Conservation (phyloP, 2,329 filamentous ascomycete genomes). For the Dactylellina leptospora region DNA sequence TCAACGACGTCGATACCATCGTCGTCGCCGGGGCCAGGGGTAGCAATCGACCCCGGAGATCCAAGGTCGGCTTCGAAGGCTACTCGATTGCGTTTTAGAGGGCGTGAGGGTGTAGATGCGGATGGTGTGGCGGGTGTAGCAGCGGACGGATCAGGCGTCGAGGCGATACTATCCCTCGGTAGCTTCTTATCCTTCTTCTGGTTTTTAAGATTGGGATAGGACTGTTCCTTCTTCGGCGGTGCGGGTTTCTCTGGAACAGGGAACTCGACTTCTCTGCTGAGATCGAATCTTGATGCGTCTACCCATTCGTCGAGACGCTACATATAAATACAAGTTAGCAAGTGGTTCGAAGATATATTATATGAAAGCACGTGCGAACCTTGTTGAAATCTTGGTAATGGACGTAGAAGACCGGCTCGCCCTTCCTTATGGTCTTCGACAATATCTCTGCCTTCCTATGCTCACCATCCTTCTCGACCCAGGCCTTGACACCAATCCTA, state of each 20-base stretch:
- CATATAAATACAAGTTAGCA: constrained; percentile 38
- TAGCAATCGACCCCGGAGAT: constrained; percentile 50
- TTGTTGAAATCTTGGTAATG: constrained; percentile 99
- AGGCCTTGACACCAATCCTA: constrained; percentile 73
- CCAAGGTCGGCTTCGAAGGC: constrained; percentile 52
- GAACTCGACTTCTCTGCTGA: constrained; percentile 93
- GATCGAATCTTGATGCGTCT: constrained; percentile 79
- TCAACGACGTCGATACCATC: constrained; percentile 51
- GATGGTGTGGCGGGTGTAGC: constrained; percentile 31
- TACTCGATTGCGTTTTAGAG: constrained; percentile 53
- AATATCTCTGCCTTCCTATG: constrained; percentile 92
- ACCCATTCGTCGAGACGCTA: constrained; percentile 82
- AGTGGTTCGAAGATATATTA: neutral
- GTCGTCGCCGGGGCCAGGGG: constrained; percentile 40
- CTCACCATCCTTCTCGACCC: constrained; percentile 81
- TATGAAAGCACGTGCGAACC: constrained; percentile 63
- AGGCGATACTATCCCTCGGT: constrained; percentile 54
- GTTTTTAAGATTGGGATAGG: constrained; percentile 60
- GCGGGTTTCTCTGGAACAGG: constrained; percentile 81
- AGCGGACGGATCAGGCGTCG: constrained; percentile 53
- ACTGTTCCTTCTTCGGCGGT: constrained; percentile 59
- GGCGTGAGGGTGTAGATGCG: constrained; percentile 31
- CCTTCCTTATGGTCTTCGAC: constrained; percentile 90
- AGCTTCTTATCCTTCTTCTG: constrained; percentile 58
- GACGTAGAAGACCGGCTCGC: constrained; percentile 88